Evolutionary conservation across 2,329 filamentous ascomycete genomes (phyloP).

Genomic region (Fusarium stilboides): DNA sequence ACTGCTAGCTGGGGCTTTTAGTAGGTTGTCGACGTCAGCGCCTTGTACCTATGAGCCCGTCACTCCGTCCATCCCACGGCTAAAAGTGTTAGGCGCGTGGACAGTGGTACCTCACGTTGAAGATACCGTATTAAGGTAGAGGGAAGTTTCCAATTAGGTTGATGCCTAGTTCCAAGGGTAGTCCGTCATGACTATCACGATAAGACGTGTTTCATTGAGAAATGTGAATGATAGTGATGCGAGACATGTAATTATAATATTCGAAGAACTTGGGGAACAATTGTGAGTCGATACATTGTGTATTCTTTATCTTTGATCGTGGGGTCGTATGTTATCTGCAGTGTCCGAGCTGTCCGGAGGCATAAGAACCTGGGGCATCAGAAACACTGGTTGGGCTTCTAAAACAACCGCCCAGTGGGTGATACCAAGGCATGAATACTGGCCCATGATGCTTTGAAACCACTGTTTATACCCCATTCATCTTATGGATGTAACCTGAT

Average conservation of each 20-base stretch:
- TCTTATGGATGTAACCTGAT: slow-evolving; percentile 17
- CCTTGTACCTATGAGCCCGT: slow-evolving; percentile 48
- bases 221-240: slow-evolving; percentile 7
- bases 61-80: slow-evolving; percentile 46
- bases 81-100: slow-evolving; percentile 37
- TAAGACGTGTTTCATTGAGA: slow-evolving; percentile 1
- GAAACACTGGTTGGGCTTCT: slow-evolving; percentile 38
- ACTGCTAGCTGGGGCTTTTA: slow-evolving; percentile 48
- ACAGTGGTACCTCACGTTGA: slow-evolving; percentile 17
- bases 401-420: slow-evolving; percentile 32
- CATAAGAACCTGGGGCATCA: slow-evolving; percentile 36
- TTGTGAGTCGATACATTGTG: slow-evolving; percentile 19
- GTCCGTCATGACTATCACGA: slow-evolving; percentile 29
- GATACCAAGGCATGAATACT: slow-evolving; percentile 25
- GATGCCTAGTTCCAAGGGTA: slow-evolving; percentile 41
- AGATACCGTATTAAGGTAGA: slow-evolving; percentile 7
- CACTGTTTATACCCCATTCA: slow-evolving; percentile 15
- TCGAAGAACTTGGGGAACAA: slow-evolving; percentile 11
- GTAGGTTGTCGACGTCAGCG: slow-evolving; percentile 65
- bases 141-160: slow-evolving; percentile 24
- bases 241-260: slow-evolving; percentile 16
- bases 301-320: slow-evolving; percentile 28
- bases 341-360: slow-evolving; percentile 33
- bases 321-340: slow-evolving; percentile 15
- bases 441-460: slow-evolving; percentile 28